Evolutionary conservation across 306 rosid genomes (phyloP).

Genomic region (Sophora flavescens): DNA sequence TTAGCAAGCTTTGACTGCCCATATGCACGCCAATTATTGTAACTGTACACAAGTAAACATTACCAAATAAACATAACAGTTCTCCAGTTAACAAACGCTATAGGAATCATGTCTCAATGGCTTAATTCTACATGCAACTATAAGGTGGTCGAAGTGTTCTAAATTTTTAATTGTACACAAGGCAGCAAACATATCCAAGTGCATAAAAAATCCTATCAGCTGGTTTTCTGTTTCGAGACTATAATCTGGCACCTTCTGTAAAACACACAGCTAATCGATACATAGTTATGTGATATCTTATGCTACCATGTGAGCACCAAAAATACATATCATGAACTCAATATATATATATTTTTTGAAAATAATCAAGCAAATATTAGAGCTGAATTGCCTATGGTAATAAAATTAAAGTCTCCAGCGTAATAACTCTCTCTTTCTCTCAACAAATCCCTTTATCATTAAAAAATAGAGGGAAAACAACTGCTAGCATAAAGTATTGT

Average conservation of each 20-base stretch:
- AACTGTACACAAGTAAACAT: no score
- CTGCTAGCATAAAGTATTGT: background rate
- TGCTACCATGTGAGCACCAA: constrained; percentile 7
- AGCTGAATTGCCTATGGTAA: constrained; percentile 8
- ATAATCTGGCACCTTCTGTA: background rate
- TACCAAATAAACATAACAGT: no score
- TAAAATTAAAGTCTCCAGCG: constrained; percentile 31
- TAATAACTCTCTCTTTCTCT: constrained; percentile 29
- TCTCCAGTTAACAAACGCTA: no score
- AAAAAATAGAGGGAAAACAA: background rate
- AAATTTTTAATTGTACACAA: constrained; percentile 50
- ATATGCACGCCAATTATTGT: no score
- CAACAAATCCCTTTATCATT: constrained; percentile 2
- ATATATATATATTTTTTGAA: background rate
- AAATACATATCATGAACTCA: constrained; percentile 2
- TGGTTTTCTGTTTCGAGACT: background rate
- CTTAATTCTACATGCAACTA: no score
- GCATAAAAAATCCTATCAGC: constrained; percentile 29
- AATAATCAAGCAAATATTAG: constrained; percentile 3
- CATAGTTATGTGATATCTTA: background rate
- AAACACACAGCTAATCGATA: background rate
- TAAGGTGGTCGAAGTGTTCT: no score
- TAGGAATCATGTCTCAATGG: no score
- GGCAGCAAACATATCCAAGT: constrained; percentile 25
- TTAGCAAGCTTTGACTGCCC: no score